Percentiles rank a stretch among this genome's conserved stretches.
phyloP scores from a whole-genome alignment of 1,139 yeast genomes.

The Magnusiomyces tetraspermus region DNA sequence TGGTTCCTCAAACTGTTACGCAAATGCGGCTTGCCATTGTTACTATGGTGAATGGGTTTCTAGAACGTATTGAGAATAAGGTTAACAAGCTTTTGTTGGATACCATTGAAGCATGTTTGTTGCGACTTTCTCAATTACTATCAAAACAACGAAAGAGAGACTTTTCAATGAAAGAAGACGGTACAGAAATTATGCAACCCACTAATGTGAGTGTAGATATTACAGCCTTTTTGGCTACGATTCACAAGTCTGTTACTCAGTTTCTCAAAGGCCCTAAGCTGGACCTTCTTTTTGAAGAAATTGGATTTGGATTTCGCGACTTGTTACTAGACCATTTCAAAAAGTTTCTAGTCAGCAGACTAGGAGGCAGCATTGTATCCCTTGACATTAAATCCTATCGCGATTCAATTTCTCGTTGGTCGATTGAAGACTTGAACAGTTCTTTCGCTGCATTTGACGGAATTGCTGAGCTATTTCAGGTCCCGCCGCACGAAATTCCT shows the following conservation, averaged over 20 bases:
- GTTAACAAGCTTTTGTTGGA: constrained; percentile 58
- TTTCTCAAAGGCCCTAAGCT: constrained; percentile 48
- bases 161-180: constrained; percentile 40
- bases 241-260: constrained; percentile 28
- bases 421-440: constrained; percentile 52
- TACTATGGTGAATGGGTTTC: constrained; percentile 55
- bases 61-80: constrained; percentile 58
- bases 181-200: constrained; percentile 41
- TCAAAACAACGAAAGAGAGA: constrained; percentile 58
- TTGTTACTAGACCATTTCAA: constrained; percentile 64
- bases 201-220: constrained; percentile 51
- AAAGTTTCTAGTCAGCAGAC: constrained; percentile 63
- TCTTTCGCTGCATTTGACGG: constrained; percentile 68
- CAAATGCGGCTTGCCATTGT: constrained; percentile 51
- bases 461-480: constrained; percentile 76
- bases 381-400: constrained; percentile 78
- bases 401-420: constrained; percentile 63
- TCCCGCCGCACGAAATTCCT: constrained; percentile 23
- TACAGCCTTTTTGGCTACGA: constrained; percentile 43
- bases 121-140: constrained; percentile 34
- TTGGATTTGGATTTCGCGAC: constrained; percentile 54
- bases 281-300: constrained; percentile 42
- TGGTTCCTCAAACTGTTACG: constrained; percentile 44
- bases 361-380: constrained; percentile 79
- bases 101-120: constrained; percentile 39